A percentile compares a stretch with the other conserved stretches of the same genome.
Conservation (phyloP, 108 stramenopile species). For the Schizochytrium sp. region DNA sequence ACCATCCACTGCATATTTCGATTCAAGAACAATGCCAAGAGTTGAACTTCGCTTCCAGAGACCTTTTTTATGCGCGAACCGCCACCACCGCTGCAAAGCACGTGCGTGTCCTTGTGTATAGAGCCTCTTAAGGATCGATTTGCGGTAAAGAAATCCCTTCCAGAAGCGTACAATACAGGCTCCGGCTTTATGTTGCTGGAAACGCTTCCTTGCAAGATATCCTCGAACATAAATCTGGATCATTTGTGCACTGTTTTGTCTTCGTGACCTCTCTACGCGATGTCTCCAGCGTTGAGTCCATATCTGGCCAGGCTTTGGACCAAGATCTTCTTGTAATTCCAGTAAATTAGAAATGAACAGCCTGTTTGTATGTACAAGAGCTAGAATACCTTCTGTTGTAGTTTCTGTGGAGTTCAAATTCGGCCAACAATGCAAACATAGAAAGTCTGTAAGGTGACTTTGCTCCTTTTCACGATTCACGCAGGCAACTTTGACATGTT, state of each 20-base stretch:
- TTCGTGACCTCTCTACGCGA: not conserved
- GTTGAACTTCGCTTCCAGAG: not conserved
- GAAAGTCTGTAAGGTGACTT: not conserved
- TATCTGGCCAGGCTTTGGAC: not conserved
- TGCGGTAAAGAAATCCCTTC: not conserved
- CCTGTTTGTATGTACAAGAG: not conserved
- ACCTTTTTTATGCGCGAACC: not conserved
- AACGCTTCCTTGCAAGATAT: not conserved
- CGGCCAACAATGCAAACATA: not conserved
- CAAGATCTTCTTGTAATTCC: not conserved
- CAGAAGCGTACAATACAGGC: not conserved
- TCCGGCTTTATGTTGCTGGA: not conserved
- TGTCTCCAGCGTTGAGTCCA: not conserved
- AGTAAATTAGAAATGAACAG: not conserved
- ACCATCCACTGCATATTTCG: no score
- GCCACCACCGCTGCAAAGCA: not conserved
- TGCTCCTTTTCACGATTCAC: not conserved
- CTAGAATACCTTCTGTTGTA: not conserved
- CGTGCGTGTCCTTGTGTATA: not conserved
- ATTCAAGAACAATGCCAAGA: not conserved
- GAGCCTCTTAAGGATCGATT: no score
- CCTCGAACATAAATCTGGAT: not conserved
- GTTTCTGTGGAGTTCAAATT: not conserved
- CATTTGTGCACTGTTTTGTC: not conserved
- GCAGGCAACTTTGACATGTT: constrained; percentile 1